A percentile compares a stretch with the other conserved stretches of the same genome.
phyloP scores from a whole-genome alignment of 2,329 filamentous ascomycete genomes.

The Grosmannia penicillata region DNA sequence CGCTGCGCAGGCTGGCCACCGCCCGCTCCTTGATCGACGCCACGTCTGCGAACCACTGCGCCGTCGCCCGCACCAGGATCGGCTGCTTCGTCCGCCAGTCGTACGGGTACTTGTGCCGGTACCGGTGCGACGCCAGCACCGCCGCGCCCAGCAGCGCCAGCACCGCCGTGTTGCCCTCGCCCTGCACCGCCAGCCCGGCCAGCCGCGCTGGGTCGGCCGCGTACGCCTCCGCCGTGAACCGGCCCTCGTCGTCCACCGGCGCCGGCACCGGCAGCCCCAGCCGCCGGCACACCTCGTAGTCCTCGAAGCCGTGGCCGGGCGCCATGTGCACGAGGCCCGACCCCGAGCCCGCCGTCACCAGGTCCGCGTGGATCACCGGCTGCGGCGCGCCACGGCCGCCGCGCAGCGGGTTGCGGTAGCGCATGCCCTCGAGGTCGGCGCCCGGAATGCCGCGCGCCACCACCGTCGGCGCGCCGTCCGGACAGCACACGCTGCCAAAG shows the following conservation, averaged over 20 bases:
- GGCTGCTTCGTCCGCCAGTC: slow-evolving; percentile 95
- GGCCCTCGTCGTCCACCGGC: slow-evolving; percentile 68
- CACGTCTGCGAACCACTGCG: slow-evolving; percentile 96
- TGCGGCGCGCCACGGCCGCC: slow-evolving; percentile 41
- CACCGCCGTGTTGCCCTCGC: slow-evolving; percentile 26
- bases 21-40: slow-evolving; percentile 65
- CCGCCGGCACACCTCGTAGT: slow-evolving; percentile 68
- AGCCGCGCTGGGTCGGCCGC: slow-evolving; percentile 53
- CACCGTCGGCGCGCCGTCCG: slow-evolving; percentile 45
- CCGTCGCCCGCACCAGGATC: slow-evolving; percentile 79
- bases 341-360: slow-evolving; percentile 81
- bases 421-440: slow-evolving; percentile 45
- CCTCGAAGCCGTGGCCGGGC: slow-evolving; percentile 91
- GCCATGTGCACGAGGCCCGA: slow-evolving; percentile 91
- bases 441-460: slow-evolving; percentile 59
- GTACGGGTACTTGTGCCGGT: slow-evolving; percentile 89
- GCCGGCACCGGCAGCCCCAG: slow-evolving; percentile 62
- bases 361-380: slow-evolving; percentile 68
- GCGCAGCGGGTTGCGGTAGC: slow-evolving; percentile 59
- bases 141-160: slow-evolving; percentile 50
- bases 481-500: slow-evolving; percentile 33
- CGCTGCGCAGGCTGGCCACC: slow-evolving; percentile 51
- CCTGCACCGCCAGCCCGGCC: slow-evolving; percentile 49
- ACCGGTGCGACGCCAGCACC: slow-evolving; percentile 55
- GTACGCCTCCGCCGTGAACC: slow-evolving; percentile 67